Base-by-base conservation (phyloP, 2,329 filamentous ascomycete species). In the Zymoseptoria ardabiliae region DNA sequence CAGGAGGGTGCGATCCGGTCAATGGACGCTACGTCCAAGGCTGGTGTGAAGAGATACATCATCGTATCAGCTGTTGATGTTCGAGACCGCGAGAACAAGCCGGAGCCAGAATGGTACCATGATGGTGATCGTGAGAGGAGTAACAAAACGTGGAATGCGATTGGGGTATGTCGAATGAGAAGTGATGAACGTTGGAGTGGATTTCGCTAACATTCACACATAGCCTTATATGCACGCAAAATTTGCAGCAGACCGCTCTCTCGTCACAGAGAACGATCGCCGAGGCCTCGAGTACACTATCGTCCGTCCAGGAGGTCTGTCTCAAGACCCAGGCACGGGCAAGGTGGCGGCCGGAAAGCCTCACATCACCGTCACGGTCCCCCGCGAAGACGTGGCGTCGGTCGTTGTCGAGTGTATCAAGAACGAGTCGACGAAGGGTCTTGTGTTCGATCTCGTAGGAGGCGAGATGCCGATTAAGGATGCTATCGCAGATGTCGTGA, bases 1-100 rank as follows among this genome's bases (percentile, higher is more conserved):
- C 78, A 81, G 49, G 84, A 88, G 66, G 86, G 85, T 2, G 85
- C 85, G 9, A 80, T 81, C 50, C 77, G 83, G 69, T 84, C 85
- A 69, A 82, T 87, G 74, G 78, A 80, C 54, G 84, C 85, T 4
- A 79, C 84, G 0, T 79, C 82, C 20, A 71, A 79, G 7, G 78
- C 79, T 0, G 79, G 83, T 0, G 76, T 88, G 61, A 82, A 75
- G 2, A 82, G 83, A 61, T 88, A 88, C 73, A 77, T 89, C 54
- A 79, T 88, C 65, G 76, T 89, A 56, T 87, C 85, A 0, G 86
- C 86, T 64, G 71, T 83, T 10, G 78, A 78, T 59, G 81, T 82
- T 19, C 80, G 86, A 22, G 77, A 78, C 66, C 70, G 72, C 1
- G 70, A 71, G 58, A 71, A 64, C 8, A 69, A 66, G 67, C 71